These are phyloP conservation scores for Tillandsia leiboldiana DNA, from an alignment of 176 grass and related monocot species.

Conservation along the genomic window DNA sequence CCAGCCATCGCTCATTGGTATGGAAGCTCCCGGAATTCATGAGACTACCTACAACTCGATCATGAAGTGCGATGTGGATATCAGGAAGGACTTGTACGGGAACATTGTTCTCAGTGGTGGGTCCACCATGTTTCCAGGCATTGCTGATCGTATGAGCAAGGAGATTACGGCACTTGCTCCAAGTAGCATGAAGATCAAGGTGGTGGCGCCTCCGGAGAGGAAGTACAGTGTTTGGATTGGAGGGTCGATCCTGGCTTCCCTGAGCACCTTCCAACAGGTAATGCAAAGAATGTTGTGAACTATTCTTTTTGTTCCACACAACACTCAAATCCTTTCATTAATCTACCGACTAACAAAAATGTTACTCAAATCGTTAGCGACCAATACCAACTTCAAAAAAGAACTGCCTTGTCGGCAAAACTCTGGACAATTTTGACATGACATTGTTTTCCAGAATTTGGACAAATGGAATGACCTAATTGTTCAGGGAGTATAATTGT, in stretches of 20 bases:
- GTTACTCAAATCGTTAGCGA: too few relatives aligned
- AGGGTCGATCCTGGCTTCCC: conserved; percentile 75
- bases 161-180: conserved; percentile 75
- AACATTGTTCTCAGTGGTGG: conserved; percentile 92
- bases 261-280: conserved; percentile 93
- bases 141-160: conserved; percentile 79
- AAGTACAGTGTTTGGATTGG: conserved; percentile 92
- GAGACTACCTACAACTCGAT: conserved; percentile 78
- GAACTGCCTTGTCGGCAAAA: too few relatives aligned
- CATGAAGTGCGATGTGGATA: conserved; percentile 84
- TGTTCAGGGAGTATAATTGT: too few relatives aligned
- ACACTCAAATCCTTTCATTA: neutral
- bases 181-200: conserved; percentile 90
- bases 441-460: too few relatives aligned
- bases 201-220: conserved; percentile 71
- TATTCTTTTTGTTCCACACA: neutral
- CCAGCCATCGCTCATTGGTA: conserved; percentile 79
- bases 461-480: too few relatives aligned
- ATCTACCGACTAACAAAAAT: too few relatives aligned
- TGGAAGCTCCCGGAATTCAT: conserved; percentile 79
- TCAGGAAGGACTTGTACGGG: conserved; percentile 76
- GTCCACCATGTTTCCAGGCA: conserved; percentile 81
- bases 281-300: neutral
- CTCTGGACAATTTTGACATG: too few relatives aligned
- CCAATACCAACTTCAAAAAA: too few relatives aligned